Evolutionary conservation across 768 basidiomycete species (phyloP).

Genomic region (Guyanaporus albipodus): DNA sequence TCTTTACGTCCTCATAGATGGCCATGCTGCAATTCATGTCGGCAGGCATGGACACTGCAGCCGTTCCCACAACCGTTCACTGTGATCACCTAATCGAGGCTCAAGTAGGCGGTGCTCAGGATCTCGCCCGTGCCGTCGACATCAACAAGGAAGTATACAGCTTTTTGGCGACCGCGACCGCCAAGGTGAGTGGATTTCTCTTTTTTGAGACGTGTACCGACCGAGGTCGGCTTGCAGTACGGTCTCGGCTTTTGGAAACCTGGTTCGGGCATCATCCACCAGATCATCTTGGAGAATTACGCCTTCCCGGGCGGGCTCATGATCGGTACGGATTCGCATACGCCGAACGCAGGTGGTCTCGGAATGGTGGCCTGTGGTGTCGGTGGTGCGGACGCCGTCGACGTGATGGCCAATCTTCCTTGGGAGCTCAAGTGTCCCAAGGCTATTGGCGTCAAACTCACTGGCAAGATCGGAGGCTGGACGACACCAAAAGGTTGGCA

Average conservation of each 20-base stretch:
- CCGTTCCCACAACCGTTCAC: constrained; percentile 97
- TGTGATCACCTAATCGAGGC: constrained; percentile 99
- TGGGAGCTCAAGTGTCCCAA: constrained; percentile 99
- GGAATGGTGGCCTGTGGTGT: constrained; percentile 99
- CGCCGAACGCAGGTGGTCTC: constrained; percentile 98
- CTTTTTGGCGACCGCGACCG: constrained; percentile 95
- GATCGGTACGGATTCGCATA: constrained; percentile 99
- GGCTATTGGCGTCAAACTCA: constrained; percentile 96
- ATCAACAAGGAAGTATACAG: constrained; percentile 99
- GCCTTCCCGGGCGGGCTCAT: constrained; percentile 99
- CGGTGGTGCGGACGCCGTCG: constrained; percentile 98
- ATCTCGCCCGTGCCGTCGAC: constrained; percentile 86
- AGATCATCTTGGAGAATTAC: constrained; percentile 99
- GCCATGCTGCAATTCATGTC: constrained; percentile 99
- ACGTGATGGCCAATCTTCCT: constrained; percentile 96
- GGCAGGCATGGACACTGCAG: constrained; percentile 95
- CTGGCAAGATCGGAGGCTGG: constrained; percentile 94
- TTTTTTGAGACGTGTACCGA: not conserved
- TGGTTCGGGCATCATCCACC: constrained; percentile 98
- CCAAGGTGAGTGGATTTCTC: constrained; percentile 53
- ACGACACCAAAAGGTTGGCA: constrained; percentile 89
- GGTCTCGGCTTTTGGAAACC: constrained; percentile 99
- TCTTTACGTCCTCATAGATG: constrained; percentile 63
- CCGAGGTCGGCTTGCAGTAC: constrained; percentile 49
- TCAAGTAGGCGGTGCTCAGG: constrained; percentile 89